phyloP scores from a whole-genome alignment of 2,329 filamentous ascomycete species.

The Xylariaceae sp. region DNA sequence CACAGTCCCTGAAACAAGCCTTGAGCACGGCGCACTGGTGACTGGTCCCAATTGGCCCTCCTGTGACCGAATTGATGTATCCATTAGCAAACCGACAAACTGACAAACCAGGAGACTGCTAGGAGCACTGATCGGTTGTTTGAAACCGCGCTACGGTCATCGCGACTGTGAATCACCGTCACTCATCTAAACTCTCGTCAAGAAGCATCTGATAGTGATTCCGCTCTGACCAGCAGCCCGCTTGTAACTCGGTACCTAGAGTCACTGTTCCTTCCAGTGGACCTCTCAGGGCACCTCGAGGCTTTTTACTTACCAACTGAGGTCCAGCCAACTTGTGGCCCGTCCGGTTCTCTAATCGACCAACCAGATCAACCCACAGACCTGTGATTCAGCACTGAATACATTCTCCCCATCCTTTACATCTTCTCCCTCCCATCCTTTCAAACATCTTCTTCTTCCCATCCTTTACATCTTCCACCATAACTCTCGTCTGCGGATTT shows the following conservation, averaged over 20 bases:
- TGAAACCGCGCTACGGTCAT: conserved; percentile 1
- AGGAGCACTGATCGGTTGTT: neutral
- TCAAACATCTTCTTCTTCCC: neutral
- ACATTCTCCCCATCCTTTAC: neutral
- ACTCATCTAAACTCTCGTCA: conserved; percentile 4
- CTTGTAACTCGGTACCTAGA: neutral
- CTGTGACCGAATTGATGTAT: neutral
- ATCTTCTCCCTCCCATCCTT: no score
- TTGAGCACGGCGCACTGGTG: neutral
- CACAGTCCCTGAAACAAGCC: neutral
- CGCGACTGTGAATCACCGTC: conserved; percentile 2
- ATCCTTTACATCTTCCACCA: conserved; percentile 1
- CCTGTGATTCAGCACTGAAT: conserved; percentile 3
- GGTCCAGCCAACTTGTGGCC: neutral
- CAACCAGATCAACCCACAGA: conserved; percentile 5
- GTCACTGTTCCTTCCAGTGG: neutral
- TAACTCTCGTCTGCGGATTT: neutral
- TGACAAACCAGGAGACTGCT: conserved; percentile 2
- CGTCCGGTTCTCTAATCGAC: neutral
- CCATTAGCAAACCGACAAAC: conserved; percentile 3
- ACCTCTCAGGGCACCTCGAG: neutral
- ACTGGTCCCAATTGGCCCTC: neutral
- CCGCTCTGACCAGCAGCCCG: conserved; percentile 9
- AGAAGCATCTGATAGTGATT: conserved; percentile 6
- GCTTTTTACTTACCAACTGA: conserved; percentile 4